Evolutionary conservation across 441 rosid genomes (phyloP).

Genomic region (Bruguiera hainesii): DNA sequence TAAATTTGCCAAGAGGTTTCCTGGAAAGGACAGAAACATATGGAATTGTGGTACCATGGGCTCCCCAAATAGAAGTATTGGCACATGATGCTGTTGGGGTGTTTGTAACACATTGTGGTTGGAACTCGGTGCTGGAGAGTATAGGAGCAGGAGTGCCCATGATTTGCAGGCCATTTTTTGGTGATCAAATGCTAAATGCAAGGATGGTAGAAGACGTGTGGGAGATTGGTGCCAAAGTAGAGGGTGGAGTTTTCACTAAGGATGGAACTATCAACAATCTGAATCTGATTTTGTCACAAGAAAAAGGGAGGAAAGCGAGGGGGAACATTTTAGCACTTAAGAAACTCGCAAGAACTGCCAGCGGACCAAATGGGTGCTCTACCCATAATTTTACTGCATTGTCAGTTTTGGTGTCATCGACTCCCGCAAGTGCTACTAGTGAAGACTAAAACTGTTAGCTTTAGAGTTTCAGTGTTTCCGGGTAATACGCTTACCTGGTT

Average conservation of each 20-base stretch:
- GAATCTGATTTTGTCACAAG: slow-evolving; percentile 16
- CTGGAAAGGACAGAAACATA: slow-evolving; percentile 17
- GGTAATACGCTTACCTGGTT: no score
- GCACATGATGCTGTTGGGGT: slow-evolving; percentile 34
- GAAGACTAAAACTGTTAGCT: no score
- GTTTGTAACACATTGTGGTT: slow-evolving; percentile 39
- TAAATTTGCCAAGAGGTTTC: slow-evolving; percentile 37
- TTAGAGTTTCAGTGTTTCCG: not conserved
- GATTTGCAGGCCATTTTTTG: slow-evolving; percentile 43
- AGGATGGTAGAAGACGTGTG: slow-evolving; percentile 29
- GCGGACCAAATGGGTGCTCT: slow-evolving; percentile 21
- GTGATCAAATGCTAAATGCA: slow-evolving; percentile 41
- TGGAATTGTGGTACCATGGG: slow-evolving; percentile 39
- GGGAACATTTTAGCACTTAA: slow-evolving; percentile 13
- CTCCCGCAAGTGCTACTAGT: not conserved
- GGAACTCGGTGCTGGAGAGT: slow-evolving; percentile 39
- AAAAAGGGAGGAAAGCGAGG: slow-evolving; percentile 21
- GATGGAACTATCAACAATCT: slow-evolving; percentile 13
- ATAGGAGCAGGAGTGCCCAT: slow-evolving; percentile 36
- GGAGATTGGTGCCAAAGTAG: slow-evolving; percentile 21
- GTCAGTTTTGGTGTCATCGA: not conserved
- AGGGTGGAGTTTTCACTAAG: slow-evolving; percentile 26
- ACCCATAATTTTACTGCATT: slow-evolving; percentile 18
- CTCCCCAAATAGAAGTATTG: slow-evolving; percentile 36
- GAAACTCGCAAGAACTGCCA: slow-evolving; percentile 14